Evolutionary conservation across 305 asterid species (phyloP), one percentile per base, ranked within the genome.

Genomic region (Salvia sclarea): DNA sequence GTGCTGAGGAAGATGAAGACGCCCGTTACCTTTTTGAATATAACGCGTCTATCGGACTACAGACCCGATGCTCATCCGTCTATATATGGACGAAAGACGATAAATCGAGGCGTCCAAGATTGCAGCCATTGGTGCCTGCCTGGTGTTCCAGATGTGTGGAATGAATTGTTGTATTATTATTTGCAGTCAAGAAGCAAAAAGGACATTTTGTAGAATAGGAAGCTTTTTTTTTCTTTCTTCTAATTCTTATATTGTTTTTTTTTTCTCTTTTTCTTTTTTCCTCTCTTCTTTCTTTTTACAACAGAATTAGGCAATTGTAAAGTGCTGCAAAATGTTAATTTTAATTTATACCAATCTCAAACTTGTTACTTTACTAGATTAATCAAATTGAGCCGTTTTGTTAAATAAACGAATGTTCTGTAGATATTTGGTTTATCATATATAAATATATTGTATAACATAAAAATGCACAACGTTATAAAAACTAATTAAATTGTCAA

Each of bases 111-210:
- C 1, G 85, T 73, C 65, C 84, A 94, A 79, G 98, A 94, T 84
- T 91, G 99, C 80, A 95, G 99, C 88, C 98, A 95, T 71, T 95
- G 99, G 98, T 95, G 98, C 76, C 96, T 95, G 30, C 99, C 99
- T 13, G 97, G 98, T 37, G 99, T 95, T 43, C 97, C 98, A 3
- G 97, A 95, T 85, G 78, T 75, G 22, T 95, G 99, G 99, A 95
- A 95, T 30, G 82, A 91, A 57, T 76, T 94, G 62, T 71, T 89
- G 79, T 91, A 82, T 71, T 76, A 75, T 74, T 78, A 88, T 79
- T 74, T 91, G 60, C 80, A 47, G 22, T 69, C 60, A 49, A 56
- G 54, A 66, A 76, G 53, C 4, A 71, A n/a, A n/a, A n/a, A 72
- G 59, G 37, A 55, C 59, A 48, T 49, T 69, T 61, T 60, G 64